Evolutionary conservation across 1,284 basidiomycete species (phyloP).

Genomic region (Vanrija pseudolonga): DNA sequence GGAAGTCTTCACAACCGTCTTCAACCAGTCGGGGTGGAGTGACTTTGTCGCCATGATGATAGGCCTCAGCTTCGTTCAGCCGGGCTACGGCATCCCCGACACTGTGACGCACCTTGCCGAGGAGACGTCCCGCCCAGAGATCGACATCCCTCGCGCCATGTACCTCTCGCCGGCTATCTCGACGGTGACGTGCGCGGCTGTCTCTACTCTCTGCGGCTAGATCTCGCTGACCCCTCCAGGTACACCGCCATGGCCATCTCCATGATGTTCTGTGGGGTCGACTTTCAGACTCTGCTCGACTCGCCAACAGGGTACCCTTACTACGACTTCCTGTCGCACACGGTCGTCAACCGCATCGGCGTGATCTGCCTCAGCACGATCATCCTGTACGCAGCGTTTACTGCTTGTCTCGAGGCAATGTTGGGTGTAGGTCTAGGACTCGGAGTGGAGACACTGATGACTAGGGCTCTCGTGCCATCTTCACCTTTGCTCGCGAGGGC

Average conservation of each 20-base stretch:
- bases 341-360: not conserved
- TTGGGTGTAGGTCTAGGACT: not conserved
- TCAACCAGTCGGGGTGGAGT: too few relatives aligned
- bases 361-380: conserved; percentile 1
- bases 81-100: too few relatives aligned
- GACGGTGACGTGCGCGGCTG: not conserved
- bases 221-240: too few relatives aligned
- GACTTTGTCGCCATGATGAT: too few relatives aligned
- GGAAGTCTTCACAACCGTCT: too few relatives aligned
- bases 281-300: not conserved
- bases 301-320: not conserved
- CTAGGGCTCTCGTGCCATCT: not conserved
- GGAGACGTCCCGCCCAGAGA: not conserved
- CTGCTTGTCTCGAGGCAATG: conserved; percentile 1
- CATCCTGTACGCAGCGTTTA: conserved; percentile 2
- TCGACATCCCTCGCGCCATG: conserved; percentile 3
- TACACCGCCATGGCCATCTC: not conserved
- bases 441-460: not conserved
- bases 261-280: not conserved
- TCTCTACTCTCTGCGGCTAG: too few relatives aligned
- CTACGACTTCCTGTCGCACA: not conserved
- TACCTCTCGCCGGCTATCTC: not conserved
- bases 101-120: conserved; percentile 1
- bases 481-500: conserved; percentile 7
- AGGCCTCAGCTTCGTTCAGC: too few relatives aligned